These are phyloP conservation scores for Lodderomyces jiufengensis DNA, from an alignment of 1,139 yeast species.

Conservation along the genomic window DNA sequence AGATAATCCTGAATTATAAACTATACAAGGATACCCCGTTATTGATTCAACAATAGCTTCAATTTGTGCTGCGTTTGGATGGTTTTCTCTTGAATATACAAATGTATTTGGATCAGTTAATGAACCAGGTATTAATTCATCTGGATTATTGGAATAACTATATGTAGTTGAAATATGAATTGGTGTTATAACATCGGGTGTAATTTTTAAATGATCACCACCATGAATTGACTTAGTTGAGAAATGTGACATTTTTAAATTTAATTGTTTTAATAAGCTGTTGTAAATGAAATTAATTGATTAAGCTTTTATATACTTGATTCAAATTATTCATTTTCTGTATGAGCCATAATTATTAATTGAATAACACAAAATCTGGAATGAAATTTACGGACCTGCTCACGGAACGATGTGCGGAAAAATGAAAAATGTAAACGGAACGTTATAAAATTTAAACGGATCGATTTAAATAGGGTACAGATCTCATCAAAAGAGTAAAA, in stretches of 20 bases:
- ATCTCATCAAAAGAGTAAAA: too few relatives aligned
- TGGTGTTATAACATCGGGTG: conserved; percentile 69
- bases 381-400: too few relatives aligned
- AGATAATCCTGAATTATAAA: conserved; percentile 72
- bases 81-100: conserved; percentile 65
- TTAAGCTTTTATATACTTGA: too few relatives aligned
- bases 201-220: conserved; percentile 47
- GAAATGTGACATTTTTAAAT: conserved; percentile 35
- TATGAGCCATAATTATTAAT: too few relatives aligned
- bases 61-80: conserved; percentile 65
- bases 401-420: too few relatives aligned
- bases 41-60: conserved; percentile 65
- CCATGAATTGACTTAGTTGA: conserved; percentile 59
- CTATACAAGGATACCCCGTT: conserved; percentile 53
- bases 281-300: not conserved
- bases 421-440: too few relatives aligned
- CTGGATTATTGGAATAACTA: conserved; percentile 60
- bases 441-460: too few relatives aligned
- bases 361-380: too few relatives aligned
- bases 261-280: not conserved
- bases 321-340: too few relatives aligned
- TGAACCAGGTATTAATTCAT: conserved; percentile 38
- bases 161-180: conserved; percentile 80
- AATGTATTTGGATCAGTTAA: conserved; percentile 18
- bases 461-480: too few relatives aligned